Conservation (phyloP, 768 basidiomycete species). For the Russula foetens region DNA sequence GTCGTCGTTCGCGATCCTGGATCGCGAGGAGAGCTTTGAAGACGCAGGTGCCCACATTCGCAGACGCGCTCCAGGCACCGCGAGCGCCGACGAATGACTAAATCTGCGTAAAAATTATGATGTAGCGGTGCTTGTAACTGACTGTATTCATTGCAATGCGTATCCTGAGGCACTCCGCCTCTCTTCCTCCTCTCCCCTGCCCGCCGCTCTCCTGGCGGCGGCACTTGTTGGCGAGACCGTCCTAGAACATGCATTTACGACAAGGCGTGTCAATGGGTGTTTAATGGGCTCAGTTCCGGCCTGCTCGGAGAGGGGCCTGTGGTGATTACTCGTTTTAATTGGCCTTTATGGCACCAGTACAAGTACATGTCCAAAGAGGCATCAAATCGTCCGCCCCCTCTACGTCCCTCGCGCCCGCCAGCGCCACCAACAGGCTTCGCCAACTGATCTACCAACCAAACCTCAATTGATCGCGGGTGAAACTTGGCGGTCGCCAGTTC, state of each 20-base stretch:
- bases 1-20: constrained; percentile 31
- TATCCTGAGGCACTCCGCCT: neutral
- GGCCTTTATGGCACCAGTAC: constrained; percentile 6
- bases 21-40: constrained; percentile 20
- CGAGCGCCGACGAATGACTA: neutral
- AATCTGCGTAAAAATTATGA: neutral
- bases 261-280: neutral
- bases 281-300: neutral
- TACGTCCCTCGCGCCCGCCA: neutral
- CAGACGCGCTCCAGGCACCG: constrained; percentile 10
- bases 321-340: neutral
- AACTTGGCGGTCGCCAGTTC: constrained; percentile 93
- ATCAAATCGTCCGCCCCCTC: neutral
- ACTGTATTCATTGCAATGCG: neutral
- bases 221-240: neutral
- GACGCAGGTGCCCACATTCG: constrained; percentile 13
- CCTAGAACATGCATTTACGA: neutral
- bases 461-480: constrained; percentile 82
- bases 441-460: constrained; percentile 41
- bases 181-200: neutral
- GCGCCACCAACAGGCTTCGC: constrained; percentile 17
- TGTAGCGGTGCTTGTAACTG: neutral
- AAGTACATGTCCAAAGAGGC: neutral
- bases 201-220: no score
- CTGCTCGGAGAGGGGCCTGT: neutral